Evolutionary conservation across 2,329 filamentous ascomycete genomes (phyloP), one percentile per base, ranked within the genome.

Genomic region (Didymella arachidicola): DNA sequence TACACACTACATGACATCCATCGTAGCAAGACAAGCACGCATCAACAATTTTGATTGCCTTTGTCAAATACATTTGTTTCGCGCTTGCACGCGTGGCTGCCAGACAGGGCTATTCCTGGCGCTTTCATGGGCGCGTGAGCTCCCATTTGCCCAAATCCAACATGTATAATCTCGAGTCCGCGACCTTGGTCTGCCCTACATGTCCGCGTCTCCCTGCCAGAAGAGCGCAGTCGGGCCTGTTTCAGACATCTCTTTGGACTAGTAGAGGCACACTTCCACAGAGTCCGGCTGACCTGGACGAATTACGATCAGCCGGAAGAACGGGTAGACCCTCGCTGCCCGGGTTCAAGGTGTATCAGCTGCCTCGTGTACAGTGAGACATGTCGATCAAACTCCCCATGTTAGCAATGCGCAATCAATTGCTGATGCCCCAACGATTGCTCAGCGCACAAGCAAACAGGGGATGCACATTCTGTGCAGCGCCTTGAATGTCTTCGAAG

Each of bases 261-360:
- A 39, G 8, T 32, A 36, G 59, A 66, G 62, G 66, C 70, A 66
- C 56, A 41, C 55, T 48, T 64, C 48, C 53, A 57, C 67, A 59
- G 68, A 70, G 70, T 59, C 62, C 62, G 56, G 68, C 67, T 70
- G 70, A 72, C 65, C 50, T 69, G 53, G 45, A 49, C 61, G 42
- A 56, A 54, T 47, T 53, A 53, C 43, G 53, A 63, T 63, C 63
- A 57, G 53, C 59, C 65, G 61, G 69, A 49, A 65, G 62, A 55
- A 63, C 43, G 30, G 49, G 30, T 50, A 30, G 25, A 43, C 25
- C 47, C 49, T 67, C 61, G 52, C 45, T 59, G 48, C 48, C 39
- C 62, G 54, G 61, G 53, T 50, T 62, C 44, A 41, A 45, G 38
- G 50, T 32, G 36, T 38, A 47, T 47, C 51, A 54, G 43, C 43